phyloP scores from a whole-genome alignment of 2,329 filamentous ascomycete species.

The Venturia effusa region DNA sequence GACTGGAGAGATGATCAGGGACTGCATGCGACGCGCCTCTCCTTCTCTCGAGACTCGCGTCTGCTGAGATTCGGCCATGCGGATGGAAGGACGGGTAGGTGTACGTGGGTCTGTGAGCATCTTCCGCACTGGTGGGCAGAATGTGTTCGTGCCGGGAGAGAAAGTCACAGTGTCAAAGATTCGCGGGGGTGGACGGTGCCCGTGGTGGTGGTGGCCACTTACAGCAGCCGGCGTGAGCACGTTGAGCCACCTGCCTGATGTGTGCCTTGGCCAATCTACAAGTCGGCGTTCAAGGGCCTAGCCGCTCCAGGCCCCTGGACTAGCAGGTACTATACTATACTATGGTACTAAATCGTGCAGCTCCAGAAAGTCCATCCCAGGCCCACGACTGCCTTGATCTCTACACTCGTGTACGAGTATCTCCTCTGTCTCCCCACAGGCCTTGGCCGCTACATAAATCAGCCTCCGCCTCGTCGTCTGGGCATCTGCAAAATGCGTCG shows the following conservation, averaged over 20 bases:
- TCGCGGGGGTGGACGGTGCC: neutral
- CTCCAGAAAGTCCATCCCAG: neutral
- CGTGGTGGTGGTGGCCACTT: neutral
- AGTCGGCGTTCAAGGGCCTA: neutral
- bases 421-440: neutral
- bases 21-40: neutral
- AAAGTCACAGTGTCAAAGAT: neutral
- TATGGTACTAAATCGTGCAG: neutral
- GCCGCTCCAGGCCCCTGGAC: neutral
- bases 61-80: neutral
- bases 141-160: neutral
- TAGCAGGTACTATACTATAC: neutral
- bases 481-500: neutral
- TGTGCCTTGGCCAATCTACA: neutral
- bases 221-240: neutral
- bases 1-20: neutral
- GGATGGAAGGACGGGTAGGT: neutral
- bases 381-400: neutral
- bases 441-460: neutral
- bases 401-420: neutral
- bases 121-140: neutral
- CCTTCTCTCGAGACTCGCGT: neutral
- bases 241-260: neutral
- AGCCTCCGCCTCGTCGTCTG: neutral
- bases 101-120: neutral